Conservation (phyloP, 2,329 filamentous ascomycete genomes). For the Aspergillus oerlinghausenensis region DNA sequence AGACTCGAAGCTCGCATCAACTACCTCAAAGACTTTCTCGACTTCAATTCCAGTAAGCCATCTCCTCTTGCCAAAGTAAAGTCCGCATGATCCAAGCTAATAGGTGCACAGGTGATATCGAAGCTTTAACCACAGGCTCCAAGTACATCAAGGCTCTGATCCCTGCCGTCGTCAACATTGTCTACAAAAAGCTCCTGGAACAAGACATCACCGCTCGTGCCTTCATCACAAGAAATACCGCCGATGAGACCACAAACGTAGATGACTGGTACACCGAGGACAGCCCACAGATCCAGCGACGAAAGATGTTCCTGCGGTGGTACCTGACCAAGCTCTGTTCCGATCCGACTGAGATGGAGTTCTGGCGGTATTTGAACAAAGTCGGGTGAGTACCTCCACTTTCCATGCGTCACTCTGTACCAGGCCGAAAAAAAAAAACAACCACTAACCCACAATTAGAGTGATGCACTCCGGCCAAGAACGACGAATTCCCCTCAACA, state of each 20-base stretch:
- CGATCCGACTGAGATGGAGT: conserved; percentile 69
- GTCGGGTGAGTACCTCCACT: conserved; percentile 56
- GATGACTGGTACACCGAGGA: conserved; percentile 62
- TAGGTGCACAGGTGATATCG: conserved; percentile 59
- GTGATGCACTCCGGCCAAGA: conserved; percentile 80
- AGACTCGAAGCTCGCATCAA: conserved; percentile 64
- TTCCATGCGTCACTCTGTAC: neutral
- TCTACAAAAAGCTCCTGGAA: conserved; percentile 74
- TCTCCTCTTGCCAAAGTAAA: neutral
- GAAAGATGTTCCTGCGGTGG: conserved; percentile 72
- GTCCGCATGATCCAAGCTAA: neutral
- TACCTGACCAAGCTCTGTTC: conserved; percentile 71
- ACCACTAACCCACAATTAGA: conserved; percentile 28
- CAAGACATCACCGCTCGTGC: conserved; percentile 79
- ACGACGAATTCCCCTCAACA: conserved; percentile 65
- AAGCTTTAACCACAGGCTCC: conserved; percentile 62
- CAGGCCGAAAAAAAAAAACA: neutral
- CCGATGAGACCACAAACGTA: conserved; percentile 59
- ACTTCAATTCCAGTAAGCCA: conserved; percentile 64
- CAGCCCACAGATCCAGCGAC: conserved; percentile 68
- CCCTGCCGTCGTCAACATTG: conserved; percentile 76
- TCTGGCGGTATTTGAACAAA: conserved; percentile 81
- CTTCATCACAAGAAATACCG: conserved; percentile 59
- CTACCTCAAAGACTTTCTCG: conserved; percentile 71
- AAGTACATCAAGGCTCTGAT: conserved; percentile 81